These are phyloP conservation scores for Hypoxylon lienhwacheense DNA, from an alignment of 495 filamentous ascomycete species.

Conservation along the genomic window DNA sequence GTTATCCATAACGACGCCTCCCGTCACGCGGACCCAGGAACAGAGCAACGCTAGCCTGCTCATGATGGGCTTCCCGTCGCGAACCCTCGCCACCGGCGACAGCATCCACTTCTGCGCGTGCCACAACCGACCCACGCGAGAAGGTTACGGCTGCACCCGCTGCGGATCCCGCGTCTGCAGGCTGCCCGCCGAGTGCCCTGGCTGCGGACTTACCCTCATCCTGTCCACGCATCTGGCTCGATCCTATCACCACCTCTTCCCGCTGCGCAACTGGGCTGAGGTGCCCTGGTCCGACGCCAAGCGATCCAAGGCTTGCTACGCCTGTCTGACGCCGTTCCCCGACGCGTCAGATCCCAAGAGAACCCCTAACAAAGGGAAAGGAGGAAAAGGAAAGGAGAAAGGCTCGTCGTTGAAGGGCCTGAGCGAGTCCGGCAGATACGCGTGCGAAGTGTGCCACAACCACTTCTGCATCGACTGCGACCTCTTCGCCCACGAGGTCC, in stretches of 20 bases:
- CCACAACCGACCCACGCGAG: slow-evolving; percentile 78
- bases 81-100: slow-evolving; percentile 71
- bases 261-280: slow-evolving; percentile 84
- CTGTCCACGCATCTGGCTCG: slow-evolving; percentile 93
- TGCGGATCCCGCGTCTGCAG: slow-evolving; percentile 89
- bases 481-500: slow-evolving; percentile 85
- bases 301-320: slow-evolving; percentile 53
- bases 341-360: slow-evolving; percentile 21
- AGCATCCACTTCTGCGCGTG: slow-evolving; percentile 81
- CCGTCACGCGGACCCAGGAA: slow-evolving; percentile 69
- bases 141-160: slow-evolving; percentile 90
- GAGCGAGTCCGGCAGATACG: slow-evolving; percentile 85
- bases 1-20: slow-evolving; percentile 84
- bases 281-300: slow-evolving; percentile 78
- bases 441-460: slow-evolving; percentile 77
- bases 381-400: slow-evolving; percentile 27
- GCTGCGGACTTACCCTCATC: slow-evolving; percentile 89
- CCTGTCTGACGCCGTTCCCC: slow-evolving; percentile 58
- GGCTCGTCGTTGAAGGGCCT: slow-evolving; percentile 63
- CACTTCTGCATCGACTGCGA: slow-evolving; percentile 99
- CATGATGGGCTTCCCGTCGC: slow-evolving; percentile 98
- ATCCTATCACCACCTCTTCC: slow-evolving; percentile 95
- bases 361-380: slow-evolving; percentile 19
- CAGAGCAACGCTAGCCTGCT: slow-evolving; percentile 74
- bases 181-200: slow-evolving; percentile 87